Conservation (phyloP, 352 stramenopile genomes). For the Pythium periplocum region DNA sequence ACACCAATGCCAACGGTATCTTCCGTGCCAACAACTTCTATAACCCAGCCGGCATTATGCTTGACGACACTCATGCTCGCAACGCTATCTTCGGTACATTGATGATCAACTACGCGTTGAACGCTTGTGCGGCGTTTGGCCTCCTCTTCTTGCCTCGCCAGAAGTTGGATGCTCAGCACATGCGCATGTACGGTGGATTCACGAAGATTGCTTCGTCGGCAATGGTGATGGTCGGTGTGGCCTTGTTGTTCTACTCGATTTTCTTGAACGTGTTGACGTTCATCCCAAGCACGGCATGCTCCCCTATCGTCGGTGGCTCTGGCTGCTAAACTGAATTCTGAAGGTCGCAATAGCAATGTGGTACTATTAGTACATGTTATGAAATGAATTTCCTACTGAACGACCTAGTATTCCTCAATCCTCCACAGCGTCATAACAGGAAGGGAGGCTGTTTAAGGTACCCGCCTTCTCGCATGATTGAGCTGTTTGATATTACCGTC, state of each 20-base stretch:
- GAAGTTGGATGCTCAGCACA: constrained; percentile 54
- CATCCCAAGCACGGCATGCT: constrained; percentile 24
- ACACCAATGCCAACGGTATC: constrained; percentile 13
- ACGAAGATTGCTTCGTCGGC: constrained; percentile 39
- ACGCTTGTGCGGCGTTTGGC: constrained; percentile 15
- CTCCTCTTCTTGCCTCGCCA: constrained; percentile 37
- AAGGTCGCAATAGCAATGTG: too few relatives aligned
- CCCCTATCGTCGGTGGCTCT: constrained; percentile 25
- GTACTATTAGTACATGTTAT: too few relatives aligned
- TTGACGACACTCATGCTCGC: constrained; percentile 10
- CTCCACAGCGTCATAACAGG: too few relatives aligned
- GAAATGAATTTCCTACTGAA: too few relatives aligned
- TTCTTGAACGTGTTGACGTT: constrained; percentile 39
- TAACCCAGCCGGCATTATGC: constrained; percentile 1
- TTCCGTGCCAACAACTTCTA: constrained; percentile 19
- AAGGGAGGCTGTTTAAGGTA: too few relatives aligned
- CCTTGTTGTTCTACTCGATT: constrained; percentile 44
- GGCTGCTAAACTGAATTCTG: constrained; percentile 16
- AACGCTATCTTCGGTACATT: constrained; percentile 16
- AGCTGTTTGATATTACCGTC: too few relatives aligned
- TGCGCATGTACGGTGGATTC: constrained; percentile 59
- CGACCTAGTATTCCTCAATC: too few relatives aligned
- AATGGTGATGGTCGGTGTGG: constrained; percentile 27
- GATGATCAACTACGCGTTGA: constrained; percentile 22
- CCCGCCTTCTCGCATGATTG: too few relatives aligned